Percentiles rank a stretch among this genome's conserved stretches.
phyloP scores from a whole-genome alignment of 169 alveolate species.

The Theileria annulata region DNA sequence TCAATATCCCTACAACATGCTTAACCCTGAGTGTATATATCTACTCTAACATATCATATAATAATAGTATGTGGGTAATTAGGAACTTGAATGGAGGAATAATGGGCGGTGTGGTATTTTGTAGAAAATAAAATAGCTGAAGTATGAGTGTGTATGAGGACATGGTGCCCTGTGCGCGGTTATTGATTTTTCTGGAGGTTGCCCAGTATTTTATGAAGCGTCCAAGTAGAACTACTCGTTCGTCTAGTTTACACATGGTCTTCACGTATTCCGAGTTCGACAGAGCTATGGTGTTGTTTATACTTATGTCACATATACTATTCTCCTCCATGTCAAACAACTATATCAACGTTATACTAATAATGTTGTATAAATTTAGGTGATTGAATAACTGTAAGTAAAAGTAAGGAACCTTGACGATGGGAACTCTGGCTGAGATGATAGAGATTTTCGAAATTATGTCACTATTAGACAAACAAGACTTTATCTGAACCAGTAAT shows the following conservation, averaged over 20 bases:
- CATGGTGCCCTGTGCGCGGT: slow-evolving; percentile 76
- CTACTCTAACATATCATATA: neutral
- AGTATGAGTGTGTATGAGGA: slow-evolving; percentile 82
- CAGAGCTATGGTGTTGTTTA: slow-evolving; percentile 82
- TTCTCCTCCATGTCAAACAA: slow-evolving; percentile 43
- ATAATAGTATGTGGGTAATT: neutral
- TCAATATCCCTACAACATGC: slow-evolving; percentile 2
- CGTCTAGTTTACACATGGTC: slow-evolving; percentile 66
- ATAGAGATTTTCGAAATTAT: slow-evolving; percentile 58
- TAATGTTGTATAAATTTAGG: neutral
- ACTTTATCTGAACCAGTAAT: slow-evolving; percentile 19
- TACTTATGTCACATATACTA: slow-evolving; percentile 77
- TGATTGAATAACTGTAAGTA: neutral
- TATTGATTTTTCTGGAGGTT: slow-evolving; percentile 74
- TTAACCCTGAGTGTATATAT: too few relatives aligned
- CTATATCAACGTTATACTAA: slow-evolving; percentile 7
- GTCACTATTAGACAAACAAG: slow-evolving; percentile 23
- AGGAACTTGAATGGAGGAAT: slow-evolving; percentile 72
- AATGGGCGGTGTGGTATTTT: slow-evolving; percentile 72
- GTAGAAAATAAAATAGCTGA: slow-evolving; percentile 76
- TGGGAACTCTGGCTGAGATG: slow-evolving; percentile 78
- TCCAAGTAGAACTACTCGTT: slow-evolving; percentile 73
- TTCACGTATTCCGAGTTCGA: slow-evolving; percentile 74
- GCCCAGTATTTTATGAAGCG: slow-evolving; percentile 85
- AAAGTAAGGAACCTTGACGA: slow-evolving; percentile 69